Evolutionary conservation across 2,329 filamentous ascomycete genomes (phyloP).

Genomic region (Hypoxylon sp.): DNA sequence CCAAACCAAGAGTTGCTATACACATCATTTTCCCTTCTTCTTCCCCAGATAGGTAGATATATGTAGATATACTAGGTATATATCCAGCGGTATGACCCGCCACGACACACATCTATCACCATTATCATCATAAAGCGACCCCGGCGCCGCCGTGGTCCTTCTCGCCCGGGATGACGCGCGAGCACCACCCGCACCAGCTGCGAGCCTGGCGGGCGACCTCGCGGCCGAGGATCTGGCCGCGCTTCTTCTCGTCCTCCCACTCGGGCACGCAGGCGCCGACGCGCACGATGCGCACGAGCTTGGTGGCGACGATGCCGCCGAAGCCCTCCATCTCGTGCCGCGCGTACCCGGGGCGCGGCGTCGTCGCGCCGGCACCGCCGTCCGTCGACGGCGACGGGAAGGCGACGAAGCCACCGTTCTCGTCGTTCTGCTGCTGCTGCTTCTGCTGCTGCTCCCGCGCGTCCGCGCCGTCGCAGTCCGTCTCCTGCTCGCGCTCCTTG

Average conservation of each 20-base stretch:
- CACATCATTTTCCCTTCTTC: no score
- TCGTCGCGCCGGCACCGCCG: no score
- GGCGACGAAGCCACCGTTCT: no score
- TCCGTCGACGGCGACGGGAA: no score
- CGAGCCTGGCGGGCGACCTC: constrained; percentile 74
- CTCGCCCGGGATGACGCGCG: constrained; percentile 71
- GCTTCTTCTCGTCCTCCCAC: constrained; percentile 78
- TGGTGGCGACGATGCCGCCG: constrained; percentile 86
- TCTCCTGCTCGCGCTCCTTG: constrained; percentile 80
- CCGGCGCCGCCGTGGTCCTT: constrained; percentile 48
- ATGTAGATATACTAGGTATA: not conserved
- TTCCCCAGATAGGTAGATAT: no score
- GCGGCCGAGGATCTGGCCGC: constrained; percentile 70
- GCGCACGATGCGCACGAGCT: constrained; percentile 80
- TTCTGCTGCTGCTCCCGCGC: constrained; percentile 55
- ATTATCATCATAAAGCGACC: not conserved
- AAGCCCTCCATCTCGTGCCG: constrained; percentile 92
- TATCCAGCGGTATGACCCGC: not conserved
- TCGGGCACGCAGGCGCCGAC: constrained; percentile 88
- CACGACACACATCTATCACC: no score
- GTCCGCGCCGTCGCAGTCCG: constrained; percentile 84
- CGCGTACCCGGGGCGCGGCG: constrained; percentile 74
- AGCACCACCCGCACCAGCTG: constrained; percentile 95
- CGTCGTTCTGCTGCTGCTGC: constrained; percentile 27
- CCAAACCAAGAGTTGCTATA: not conserved